Evolutionary conservation across 352 stramenopile species (phyloP).

Genomic region (Phytopythium ostracodes): DNA sequence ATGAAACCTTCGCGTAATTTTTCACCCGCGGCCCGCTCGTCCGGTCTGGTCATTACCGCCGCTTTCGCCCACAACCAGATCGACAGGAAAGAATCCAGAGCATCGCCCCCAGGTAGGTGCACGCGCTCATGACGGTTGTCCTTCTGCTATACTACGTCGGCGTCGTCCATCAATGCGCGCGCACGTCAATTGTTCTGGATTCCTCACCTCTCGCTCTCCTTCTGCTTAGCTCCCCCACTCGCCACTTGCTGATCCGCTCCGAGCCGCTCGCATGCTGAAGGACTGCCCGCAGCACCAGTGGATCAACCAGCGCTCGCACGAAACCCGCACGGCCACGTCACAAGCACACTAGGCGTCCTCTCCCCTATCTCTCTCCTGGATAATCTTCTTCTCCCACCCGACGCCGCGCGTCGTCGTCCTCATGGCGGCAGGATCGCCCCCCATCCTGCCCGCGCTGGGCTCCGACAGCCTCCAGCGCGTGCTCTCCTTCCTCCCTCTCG

Average conservation of each 20-base stretch:
- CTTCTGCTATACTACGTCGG: no score
- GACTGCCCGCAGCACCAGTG: slow-evolving; percentile 89
- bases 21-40: neutral
- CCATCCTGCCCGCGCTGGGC: slow-evolving; percentile 21
- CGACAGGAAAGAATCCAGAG: neutral
- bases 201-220: neutral
- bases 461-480: slow-evolving; percentile 55
- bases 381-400: neutral
- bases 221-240: neutral
- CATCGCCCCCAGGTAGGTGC: neutral
- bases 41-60: neutral
- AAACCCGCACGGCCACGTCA: slow-evolving; percentile 75
- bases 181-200: neutral
- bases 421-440: slow-evolving; percentile 11
- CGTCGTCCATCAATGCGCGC: neutral
- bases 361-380: neutral
- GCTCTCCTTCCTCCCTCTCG: slow-evolving; percentile 47
- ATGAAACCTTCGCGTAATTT: neutral
- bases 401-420: neutral
- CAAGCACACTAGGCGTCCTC: slow-evolving; percentile 40
- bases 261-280: slow-evolving; percentile 67
- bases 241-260: neutral
- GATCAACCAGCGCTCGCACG: slow-evolving; percentile 86
- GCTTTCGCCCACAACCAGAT: neutral
- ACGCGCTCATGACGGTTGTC: no score